Conservation (phyloP, 2,329 filamentous ascomycete species). For the Alternaria triticina region DNA sequence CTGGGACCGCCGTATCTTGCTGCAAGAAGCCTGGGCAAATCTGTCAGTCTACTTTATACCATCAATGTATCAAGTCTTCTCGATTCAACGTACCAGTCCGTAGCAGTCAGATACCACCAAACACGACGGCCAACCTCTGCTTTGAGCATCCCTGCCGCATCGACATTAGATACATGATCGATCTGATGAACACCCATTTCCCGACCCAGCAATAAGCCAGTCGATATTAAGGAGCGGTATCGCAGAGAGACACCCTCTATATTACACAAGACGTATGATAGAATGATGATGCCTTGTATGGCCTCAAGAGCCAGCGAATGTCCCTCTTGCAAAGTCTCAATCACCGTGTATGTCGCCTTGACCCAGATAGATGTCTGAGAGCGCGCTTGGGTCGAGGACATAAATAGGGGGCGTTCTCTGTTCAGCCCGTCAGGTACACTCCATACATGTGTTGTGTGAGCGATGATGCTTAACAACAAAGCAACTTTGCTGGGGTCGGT, state of each 20-base stretch:
- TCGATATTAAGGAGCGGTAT: slow-evolving; percentile 40
- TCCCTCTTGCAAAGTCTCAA: background rate
- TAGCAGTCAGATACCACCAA: slow-evolving; percentile 50
- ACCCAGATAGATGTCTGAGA: slow-evolving; percentile 31
- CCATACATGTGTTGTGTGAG: background rate
- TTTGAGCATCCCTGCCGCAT: slow-evolving; percentile 27
- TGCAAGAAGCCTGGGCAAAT: background rate
- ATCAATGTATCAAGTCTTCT: background rate
- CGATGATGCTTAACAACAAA: background rate
- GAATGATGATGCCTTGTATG: slow-evolving; percentile 47
- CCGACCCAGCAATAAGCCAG: slow-evolving; percentile 35
- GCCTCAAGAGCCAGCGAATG: slow-evolving; percentile 25
- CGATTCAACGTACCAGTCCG: slow-evolving; percentile 4
- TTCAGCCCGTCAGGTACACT: background rate
- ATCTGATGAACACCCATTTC: slow-evolving; percentile 22
- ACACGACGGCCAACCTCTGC: slow-evolving; percentile 48
- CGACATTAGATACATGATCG: slow-evolving; percentile 6
- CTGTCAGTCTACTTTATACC: background rate
- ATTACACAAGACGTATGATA: slow-evolving; percentile 43
- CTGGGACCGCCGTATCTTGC: background rate
- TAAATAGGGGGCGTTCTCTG: background rate
- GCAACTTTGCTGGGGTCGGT: background rate
- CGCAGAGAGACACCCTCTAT: slow-evolving; percentile 46
- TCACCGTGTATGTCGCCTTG: background rate
- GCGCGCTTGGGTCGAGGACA: background rate